These are phyloP conservation scores for Eucalyptus cloeziana DNA, from an alignment of 345 rosid genomes.

Conservation along the genomic window DNA sequence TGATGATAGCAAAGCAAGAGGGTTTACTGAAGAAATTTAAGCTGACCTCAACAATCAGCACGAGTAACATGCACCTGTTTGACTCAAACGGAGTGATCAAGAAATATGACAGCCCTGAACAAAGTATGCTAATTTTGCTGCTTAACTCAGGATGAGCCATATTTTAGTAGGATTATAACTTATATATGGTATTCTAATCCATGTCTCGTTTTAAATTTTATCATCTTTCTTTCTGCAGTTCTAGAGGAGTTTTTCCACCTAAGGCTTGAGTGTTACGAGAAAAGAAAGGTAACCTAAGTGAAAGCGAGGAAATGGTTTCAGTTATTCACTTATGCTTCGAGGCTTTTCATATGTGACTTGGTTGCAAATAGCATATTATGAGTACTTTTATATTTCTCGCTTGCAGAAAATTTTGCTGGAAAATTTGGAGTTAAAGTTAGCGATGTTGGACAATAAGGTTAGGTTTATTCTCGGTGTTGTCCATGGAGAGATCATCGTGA, in stretches of 20 bases:
- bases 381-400: neutral
- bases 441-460: constrained; percentile 77
- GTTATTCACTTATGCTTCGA: neutral
- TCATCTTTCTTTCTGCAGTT: constrained; percentile 25
- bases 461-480: constrained; percentile 87
- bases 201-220: neutral
- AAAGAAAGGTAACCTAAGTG: constrained; percentile 41
- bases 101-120: constrained; percentile 81
- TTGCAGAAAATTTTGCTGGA: constrained; percentile 49
- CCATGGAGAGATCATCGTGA: constrained; percentile 76
- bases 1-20: constrained; percentile 49
- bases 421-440: constrained; percentile 51
- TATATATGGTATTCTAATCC: neutral
- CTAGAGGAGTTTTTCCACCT: constrained; percentile 74
- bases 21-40: constrained; percentile 82
- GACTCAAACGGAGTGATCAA: constrained; percentile 54
- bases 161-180: neutral
- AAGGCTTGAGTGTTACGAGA: constrained; percentile 59
- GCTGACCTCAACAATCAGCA: constrained; percentile 50
- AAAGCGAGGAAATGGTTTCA: neutral
- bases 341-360: neutral
- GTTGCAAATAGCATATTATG: neutral
- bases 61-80: constrained; percentile 95
- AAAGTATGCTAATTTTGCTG: constrained; percentile 28
- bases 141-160: neutral